Conservation (phyloP, 2,329 filamentous ascomycete species). For the Plenodomus lindquistii region DNA sequence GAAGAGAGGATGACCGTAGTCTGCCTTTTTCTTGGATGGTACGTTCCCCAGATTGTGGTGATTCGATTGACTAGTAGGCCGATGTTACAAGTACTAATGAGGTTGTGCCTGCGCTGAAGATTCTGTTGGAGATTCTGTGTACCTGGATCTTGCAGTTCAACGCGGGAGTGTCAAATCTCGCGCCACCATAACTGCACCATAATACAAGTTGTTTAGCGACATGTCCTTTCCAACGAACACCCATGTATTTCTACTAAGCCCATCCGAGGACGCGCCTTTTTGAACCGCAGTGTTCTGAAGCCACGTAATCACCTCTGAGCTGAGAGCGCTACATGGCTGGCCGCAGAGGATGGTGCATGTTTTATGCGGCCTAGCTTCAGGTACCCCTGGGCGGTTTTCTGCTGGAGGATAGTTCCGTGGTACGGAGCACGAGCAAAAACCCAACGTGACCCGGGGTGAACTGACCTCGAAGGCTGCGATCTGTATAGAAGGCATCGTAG, state of each 20-base stretch:
- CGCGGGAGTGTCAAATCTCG: neutral
- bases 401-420: neutral
- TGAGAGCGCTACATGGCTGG: too few species aligned
- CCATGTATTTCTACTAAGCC: too few species aligned
- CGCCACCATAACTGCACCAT: neutral
- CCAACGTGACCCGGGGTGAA: neutral
- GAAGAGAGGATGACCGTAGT: neutral
- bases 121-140: slow-evolving; percentile 4
- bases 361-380: neutral
- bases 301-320: too few species aligned
- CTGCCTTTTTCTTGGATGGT: neutral
- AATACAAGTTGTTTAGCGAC: neutral
- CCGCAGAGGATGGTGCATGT: neutral
- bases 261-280: too few species aligned
- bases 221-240: too few species aligned
- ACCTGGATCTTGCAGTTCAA: neutral
- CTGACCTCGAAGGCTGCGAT: too few species aligned
- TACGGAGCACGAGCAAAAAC: neutral
- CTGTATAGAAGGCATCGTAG: too few species aligned
- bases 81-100: slow-evolving; percentile 4
- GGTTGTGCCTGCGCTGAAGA: slow-evolving; percentile 4
- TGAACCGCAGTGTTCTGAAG: too few species aligned
- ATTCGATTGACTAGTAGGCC: neutral
- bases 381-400: neutral
- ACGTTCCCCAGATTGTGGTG: neutral